Conservation (phyloP, 2,329 filamentous ascomycete species). For the Fusarium bulbicola region DNA sequence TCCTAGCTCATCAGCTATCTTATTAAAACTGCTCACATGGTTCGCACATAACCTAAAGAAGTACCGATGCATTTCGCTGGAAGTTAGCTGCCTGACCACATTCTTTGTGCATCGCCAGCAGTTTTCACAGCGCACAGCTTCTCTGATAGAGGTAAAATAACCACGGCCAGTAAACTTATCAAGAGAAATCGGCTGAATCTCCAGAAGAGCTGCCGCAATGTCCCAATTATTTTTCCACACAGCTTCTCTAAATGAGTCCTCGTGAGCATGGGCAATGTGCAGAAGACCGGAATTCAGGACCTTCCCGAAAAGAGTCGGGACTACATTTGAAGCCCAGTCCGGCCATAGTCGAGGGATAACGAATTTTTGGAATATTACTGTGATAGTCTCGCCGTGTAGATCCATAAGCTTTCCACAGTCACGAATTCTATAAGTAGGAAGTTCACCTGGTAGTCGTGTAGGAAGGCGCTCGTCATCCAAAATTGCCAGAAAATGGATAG, state of each 20-base stretch:
- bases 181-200: too few species aligned
- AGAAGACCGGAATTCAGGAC: accelerated
- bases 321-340: accelerated
- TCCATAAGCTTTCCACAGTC: accelerated
- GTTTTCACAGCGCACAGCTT: background rate
- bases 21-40: accelerated
- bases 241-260: background rate
- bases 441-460: too few species aligned
- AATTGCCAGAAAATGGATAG: accelerated
- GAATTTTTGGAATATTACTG: background rate
- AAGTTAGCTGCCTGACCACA: background rate
- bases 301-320: background rate
- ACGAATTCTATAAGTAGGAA: too few species aligned
- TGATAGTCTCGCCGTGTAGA: background rate
- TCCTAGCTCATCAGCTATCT: accelerated
- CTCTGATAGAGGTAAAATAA: background rate
- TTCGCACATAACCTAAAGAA: accelerated
- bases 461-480: accelerated
- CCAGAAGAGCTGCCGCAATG: background rate
- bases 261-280: accelerated
- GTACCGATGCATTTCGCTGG: background rate
- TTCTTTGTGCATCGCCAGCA: background rate
- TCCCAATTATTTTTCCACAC: background rate
- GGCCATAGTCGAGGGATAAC: background rate
- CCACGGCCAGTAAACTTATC: accelerated